A percentile compares a stretch with the other conserved stretches of the same genome.
These are phyloP conservation scores for Claviceps digitariae DNA, from an alignment of 2,329 filamentous ascomycete species.

Conservation along the genomic window DNA sequence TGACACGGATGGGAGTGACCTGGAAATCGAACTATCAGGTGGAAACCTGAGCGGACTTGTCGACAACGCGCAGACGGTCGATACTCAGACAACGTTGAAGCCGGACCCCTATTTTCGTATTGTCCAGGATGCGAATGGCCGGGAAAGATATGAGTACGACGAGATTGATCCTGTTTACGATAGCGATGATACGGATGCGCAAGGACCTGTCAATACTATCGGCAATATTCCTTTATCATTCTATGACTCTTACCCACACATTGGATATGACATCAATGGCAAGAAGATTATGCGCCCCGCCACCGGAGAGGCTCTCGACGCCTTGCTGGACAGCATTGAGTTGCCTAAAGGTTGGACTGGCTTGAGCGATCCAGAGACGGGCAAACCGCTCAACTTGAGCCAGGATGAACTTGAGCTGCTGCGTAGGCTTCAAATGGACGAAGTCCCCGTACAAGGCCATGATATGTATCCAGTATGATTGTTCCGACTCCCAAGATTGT, in stretches of 20 bases:
- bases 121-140: slow-evolving; percentile 77
- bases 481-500: background rate
- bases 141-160: slow-evolving; percentile 78
- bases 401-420: slow-evolving; percentile 81
- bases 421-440: slow-evolving; percentile 76
- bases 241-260: slow-evolving; percentile 96
- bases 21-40: slow-evolving; percentile 23
- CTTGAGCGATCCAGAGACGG: slow-evolving; percentile 83
- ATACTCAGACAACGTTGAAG: background rate
- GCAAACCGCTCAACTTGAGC: slow-evolving; percentile 78
- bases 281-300: slow-evolving; percentile 96
- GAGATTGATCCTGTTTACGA: slow-evolving; percentile 94
- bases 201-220: slow-evolving; percentile 75
- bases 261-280: slow-evolving; percentile 97
- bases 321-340: slow-evolving; percentile 89
- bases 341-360: slow-evolving; percentile 96
- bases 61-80: background rate
- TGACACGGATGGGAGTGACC: slow-evolving; percentile 8
- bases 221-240: slow-evolving; percentile 88
- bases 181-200: slow-evolving; percentile 82
- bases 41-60: slow-evolving; percentile 3
- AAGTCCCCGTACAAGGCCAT: slow-evolving; percentile 75
- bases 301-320: slow-evolving; percentile 84
- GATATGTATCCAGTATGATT: slow-evolving; percentile 70
- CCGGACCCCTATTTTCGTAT: slow-evolving; percentile 24